Evolutionary conservation across 1,139 yeast genomes (phyloP), one percentile per base, ranked within the genome.

Genomic region (Pichia kudriavzevii): DNA sequence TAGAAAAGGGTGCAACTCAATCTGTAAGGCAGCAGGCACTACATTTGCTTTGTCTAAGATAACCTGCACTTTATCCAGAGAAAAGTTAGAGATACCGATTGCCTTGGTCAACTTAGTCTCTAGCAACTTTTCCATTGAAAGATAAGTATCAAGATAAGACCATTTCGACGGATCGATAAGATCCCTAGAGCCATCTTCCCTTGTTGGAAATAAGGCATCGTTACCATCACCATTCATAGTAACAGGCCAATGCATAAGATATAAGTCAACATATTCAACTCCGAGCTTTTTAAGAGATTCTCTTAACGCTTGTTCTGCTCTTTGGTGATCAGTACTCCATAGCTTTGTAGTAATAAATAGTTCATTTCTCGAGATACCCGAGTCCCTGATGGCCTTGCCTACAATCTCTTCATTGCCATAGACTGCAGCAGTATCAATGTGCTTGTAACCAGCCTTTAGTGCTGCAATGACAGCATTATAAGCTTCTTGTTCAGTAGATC

Each of bases 221-320:
- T 66, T 63, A n/a, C n/a, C n/a, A 26, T 59, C 58, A 36, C 68
- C 64, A 14, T 15, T 12, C 41, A 73, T 55, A 2, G 83, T 69
- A 35, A 72, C 67, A 4, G 96, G 96, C 95, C 94, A 85, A 61
- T 88, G 96, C 52, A 84, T 71, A 55, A 87, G 68, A 57, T 79
- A 79, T 49, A 87, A 66, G 56, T 87, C 96, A 39, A 87, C 78
- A 52, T 87, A 87, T 36, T 82, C 94, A 47, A 82, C 61, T 2
- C 79, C 79, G 48, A 87, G 65, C 51, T 75, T 75, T 49, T 69
- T 55, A 52, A 87, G 67, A 3, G 93, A 78, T 33, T 56, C 61
- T 36, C 77, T 71, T 32, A 85, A 61, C 5, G 84, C 83, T 28
- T 56, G 64, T 30, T 60, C 78, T 19, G 78, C 78, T 35, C 73